These are phyloP conservation scores for Telfairia occidentalis DNA, from an alignment of 331 rosid species.

Conservation along the genomic window DNA sequence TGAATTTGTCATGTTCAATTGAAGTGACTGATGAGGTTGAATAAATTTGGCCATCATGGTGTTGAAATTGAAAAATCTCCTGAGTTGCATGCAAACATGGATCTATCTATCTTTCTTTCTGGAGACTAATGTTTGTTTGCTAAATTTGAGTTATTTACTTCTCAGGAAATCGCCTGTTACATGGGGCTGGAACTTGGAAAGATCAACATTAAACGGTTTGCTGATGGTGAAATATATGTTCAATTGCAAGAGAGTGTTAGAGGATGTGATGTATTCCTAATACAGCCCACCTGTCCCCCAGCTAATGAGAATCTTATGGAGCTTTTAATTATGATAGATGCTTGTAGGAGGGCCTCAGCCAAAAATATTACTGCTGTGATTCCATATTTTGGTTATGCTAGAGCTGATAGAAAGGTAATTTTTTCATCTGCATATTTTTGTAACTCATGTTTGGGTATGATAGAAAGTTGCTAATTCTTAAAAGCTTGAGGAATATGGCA, in stretches of 20 bases:
- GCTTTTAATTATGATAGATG: slow-evolving; percentile 81
- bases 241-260: slow-evolving; percentile 97
- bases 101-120: background rate
- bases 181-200: slow-evolving; percentile 89
- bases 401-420: slow-evolving; percentile 92
- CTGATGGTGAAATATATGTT: slow-evolving; percentile 89
- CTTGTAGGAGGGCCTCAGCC: slow-evolving; percentile 93
- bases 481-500: background rate
- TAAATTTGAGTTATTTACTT: slow-evolving; percentile 15
- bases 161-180: slow-evolving; percentile 82
- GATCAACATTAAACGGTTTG: slow-evolving; percentile 71
- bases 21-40: background rate
- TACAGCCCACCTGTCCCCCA: slow-evolving; percentile 91
- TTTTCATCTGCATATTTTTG: background rate
- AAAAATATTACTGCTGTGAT: slow-evolving; percentile 81
- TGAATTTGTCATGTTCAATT: background rate
- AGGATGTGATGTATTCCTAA: slow-evolving; percentile 75
- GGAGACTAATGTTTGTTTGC: slow-evolving; percentile 1
- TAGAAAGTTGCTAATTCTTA: background rate
- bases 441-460: background rate
- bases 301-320: slow-evolving; percentile 97
- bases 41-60: background rate
- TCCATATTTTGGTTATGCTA: slow-evolving; percentile 97
- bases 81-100: background rate
- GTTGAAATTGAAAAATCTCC: background rate